These are phyloP conservation scores for Eleusine coracana DNA, from an alignment of 176 grass and related monocot genomes.

Conservation along the genomic window DNA sequence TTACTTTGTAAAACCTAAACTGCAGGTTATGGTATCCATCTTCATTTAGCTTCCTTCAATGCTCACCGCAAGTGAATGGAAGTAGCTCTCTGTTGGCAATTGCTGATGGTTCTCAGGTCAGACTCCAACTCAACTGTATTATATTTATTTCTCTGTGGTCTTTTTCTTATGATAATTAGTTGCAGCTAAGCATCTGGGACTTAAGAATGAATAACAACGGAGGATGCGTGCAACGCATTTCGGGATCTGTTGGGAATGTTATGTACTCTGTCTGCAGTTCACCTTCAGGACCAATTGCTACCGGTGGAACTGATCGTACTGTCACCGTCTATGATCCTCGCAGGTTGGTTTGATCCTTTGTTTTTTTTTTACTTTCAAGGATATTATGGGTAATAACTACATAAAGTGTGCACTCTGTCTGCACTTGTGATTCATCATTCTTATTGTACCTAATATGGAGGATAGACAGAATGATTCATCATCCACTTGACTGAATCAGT, in stretches of 20 bases:
- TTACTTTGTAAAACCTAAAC: slow-evolving; percentile 27
- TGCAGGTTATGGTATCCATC: slow-evolving; percentile 89
- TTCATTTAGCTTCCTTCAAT: slow-evolving; percentile 68
- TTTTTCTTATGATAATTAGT: slow-evolving; percentile 36
- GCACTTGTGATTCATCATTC: not conserved
- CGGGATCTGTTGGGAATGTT: slow-evolving; percentile 65
- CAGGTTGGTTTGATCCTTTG: slow-evolving; percentile 51
- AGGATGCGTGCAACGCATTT: slow-evolving; percentile 73
- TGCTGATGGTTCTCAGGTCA: slow-evolving; percentile 94
- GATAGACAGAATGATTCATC: not conserved
- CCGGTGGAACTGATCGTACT: slow-evolving; percentile 79
- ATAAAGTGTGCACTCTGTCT: not conserved
- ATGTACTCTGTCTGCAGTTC: slow-evolving; percentile 75
- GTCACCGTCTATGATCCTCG: slow-evolving; percentile 82
- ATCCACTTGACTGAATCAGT: not conserved
- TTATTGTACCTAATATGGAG: not conserved
- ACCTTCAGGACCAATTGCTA: slow-evolving; percentile 62
- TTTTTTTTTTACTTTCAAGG: slow-evolving; percentile 2
- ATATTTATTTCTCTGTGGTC: not conserved
- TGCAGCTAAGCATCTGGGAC: slow-evolving; percentile 95
- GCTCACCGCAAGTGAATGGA: slow-evolving; percentile 53
- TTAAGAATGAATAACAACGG: slow-evolving; percentile 82
- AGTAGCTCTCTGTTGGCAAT: slow-evolving; percentile 63
- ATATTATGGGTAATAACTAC: slow-evolving; percentile 2
- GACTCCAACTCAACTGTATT: not conserved